Percentiles rank a stretch among this genome's conserved stretches.
Evolutionary conservation across 352 stramenopile genomes (phyloP).

Genomic region (Thalassiosira sp.): DNA sequence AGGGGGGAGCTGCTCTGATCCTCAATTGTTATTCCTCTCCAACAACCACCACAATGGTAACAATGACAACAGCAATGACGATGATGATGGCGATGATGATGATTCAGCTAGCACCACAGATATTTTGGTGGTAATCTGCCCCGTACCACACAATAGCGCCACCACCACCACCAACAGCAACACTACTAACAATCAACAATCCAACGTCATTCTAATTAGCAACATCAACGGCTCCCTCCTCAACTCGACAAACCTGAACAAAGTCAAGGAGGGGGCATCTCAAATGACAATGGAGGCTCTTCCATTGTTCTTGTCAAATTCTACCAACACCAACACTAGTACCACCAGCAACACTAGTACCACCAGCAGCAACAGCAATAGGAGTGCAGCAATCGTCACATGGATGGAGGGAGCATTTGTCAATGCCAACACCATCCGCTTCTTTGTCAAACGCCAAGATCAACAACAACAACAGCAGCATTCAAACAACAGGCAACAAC

Average conservation of each 20-base stretch:
- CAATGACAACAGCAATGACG: background rate
- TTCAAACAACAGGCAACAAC: too few relatives aligned
- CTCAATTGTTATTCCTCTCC: slow-evolving; percentile 25
- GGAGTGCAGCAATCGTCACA: background rate
- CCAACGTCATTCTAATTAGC: slow-evolving; percentile 64
- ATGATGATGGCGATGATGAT: background rate
- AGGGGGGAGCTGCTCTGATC: background rate
- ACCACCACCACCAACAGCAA: slow-evolving; percentile 3
- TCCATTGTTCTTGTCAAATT: slow-evolving; percentile 1
- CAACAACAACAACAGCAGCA: too few relatives aligned
- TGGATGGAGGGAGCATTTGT: slow-evolving; percentile 43
- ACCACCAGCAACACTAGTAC: background rate
- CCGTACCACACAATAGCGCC: slow-evolving; percentile 10
- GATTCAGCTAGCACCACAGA: slow-evolving; percentile 19
- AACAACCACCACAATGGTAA: background rate
- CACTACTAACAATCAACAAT: background rate
- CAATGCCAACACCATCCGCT: slow-evolving; percentile 41
- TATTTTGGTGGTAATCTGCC: slow-evolving; percentile 48
- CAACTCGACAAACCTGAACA: slow-evolving; percentile 51
- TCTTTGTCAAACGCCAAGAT: slow-evolving; percentile 38
- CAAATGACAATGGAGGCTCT: slow-evolving; percentile 60
- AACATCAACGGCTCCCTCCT: slow-evolving; percentile 66
- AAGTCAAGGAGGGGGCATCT: slow-evolving; percentile 44
- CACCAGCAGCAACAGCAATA: slow-evolving; percentile 3
- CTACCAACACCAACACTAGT: slow-evolving; percentile 1